A percentile compares a stretch with the other conserved stretches of the same genome.
Evolutionary conservation across 2,329 filamentous ascomycete genomes (phyloP).

Genomic region (Clonostachys sp.): DNA sequence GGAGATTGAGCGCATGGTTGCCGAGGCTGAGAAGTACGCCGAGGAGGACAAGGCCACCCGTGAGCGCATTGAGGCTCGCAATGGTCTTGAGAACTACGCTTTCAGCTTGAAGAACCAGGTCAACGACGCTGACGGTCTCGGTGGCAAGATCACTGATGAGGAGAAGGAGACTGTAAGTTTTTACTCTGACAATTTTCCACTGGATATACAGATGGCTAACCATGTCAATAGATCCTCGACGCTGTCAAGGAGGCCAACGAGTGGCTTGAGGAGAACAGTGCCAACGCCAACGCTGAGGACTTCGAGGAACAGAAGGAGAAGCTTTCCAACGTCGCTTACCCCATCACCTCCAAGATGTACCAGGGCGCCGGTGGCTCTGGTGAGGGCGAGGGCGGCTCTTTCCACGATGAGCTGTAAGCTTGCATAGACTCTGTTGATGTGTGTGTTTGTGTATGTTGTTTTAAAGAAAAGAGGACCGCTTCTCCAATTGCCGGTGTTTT

Average conservation of each 20-base stretch:
- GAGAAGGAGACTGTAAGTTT: slow-evolving; percentile 88
- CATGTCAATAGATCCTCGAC: slow-evolving; percentile 65
- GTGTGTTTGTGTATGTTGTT: neutral
- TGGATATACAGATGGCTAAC: slow-evolving; percentile 21
- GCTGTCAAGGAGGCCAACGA: slow-evolving; percentile 96
- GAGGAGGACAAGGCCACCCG: slow-evolving; percentile 99
- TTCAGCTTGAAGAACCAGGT: slow-evolving; percentile 99
- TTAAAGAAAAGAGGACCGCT: neutral
- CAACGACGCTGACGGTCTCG: slow-evolving; percentile 93
- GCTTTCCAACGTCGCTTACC: slow-evolving; percentile 92
- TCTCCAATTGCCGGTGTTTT: neutral
- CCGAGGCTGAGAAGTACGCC: slow-evolving; percentile 96
- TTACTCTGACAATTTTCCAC: neutral
- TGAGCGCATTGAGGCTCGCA: slow-evolving; percentile 94
- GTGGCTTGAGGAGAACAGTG: slow-evolving; percentile 94
- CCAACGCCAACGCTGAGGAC: slow-evolving; percentile 82
- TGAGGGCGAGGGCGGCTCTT: slow-evolving; percentile 66
- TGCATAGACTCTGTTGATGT: slow-evolving; percentile 16
- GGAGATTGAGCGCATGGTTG: slow-evolving; percentile 98
- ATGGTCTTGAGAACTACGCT: slow-evolving; percentile 97
- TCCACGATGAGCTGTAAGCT: slow-evolving; percentile 76
- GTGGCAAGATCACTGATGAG: slow-evolving; percentile 96
- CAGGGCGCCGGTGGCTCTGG: slow-evolving; percentile 54
- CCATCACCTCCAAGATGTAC: slow-evolving; percentile 98
- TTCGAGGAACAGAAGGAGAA: slow-evolving; percentile 99